These are phyloP conservation scores for Cercospora berteroae DNA, from an alignment of 2,329 filamentous ascomycete species.

Conservation along the genomic window DNA sequence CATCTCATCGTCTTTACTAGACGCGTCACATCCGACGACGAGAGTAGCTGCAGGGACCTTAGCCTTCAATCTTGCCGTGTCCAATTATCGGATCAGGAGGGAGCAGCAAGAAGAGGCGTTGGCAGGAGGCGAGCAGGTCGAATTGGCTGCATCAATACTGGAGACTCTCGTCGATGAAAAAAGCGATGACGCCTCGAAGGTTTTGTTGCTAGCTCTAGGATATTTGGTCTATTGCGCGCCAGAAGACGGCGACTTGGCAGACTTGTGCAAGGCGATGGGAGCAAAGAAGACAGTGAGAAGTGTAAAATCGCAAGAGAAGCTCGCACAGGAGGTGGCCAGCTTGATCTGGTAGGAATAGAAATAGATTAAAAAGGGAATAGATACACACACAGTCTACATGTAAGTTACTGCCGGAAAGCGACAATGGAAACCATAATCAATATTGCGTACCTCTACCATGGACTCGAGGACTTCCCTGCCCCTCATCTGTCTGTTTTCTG, in stretches of 20 bases:
- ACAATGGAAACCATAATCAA: no score
- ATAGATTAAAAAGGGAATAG: background rate
- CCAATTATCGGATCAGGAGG: constrained; percentile 65
- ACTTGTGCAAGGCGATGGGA: constrained; percentile 76
- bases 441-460: no score
- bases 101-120: constrained; percentile 59
- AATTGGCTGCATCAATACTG: constrained; percentile 75
- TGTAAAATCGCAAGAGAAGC: constrained; percentile 37
- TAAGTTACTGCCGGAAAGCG: no score
- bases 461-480: no score
- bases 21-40: constrained; percentile 69
- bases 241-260: constrained; percentile 70
- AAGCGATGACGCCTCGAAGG: constrained; percentile 66
- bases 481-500: no score
- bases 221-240: constrained; percentile 70
- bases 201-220: constrained; percentile 72
- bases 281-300: constrained; percentile 61
- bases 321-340: constrained; percentile 35
- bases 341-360: constrained; percentile 24
- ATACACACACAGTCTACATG: background rate
- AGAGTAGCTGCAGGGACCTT: constrained; percentile 80
- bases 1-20: constrained; percentile 74
- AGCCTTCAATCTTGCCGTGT: constrained; percentile 75
- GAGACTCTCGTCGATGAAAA: constrained; percentile 64
- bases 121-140: constrained; percentile 69